Evolutionary conservation across 257 asterid species (phyloP), one percentile per base, ranked within the genome.

Genomic region (Leptodermis oblonga): DNA sequence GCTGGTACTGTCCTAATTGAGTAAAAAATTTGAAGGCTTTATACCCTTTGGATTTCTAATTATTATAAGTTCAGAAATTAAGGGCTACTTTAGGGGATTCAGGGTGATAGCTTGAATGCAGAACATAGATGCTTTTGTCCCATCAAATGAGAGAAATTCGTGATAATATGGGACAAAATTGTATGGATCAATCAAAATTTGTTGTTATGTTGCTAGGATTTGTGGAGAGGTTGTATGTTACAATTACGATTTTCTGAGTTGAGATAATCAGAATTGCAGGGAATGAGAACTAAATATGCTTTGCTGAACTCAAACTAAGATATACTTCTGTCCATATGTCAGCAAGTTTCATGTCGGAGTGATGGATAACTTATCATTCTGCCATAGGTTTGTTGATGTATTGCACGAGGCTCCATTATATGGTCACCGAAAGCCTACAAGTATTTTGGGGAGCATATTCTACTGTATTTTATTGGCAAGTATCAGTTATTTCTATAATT

Each of bases 371-470:
- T 72, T 45, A 59, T 64, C 79, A 31, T 65, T 79, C 66, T 78
- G 48, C 78, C 31, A 61, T 78, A 94, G 97, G 86, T 94, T 94
- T 64, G 93, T 94, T 71, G 99, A 94, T 77, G 80, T 94, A 74
- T 83, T 86, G 74, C 97, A 91, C 71, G 99, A 89, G 76, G 97
- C 96, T 79, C 97, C 99, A 68, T 82, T 94, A 77, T 90, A 83
- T 78, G 96, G 99, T 72, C 96, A 89, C 61, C 87, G 97, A 80
- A 91, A 86, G 87, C 92, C 92, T 30, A 85, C 97, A 26, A 80
- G 86, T 77, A 76, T 89, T 28, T 20, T 85, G 66, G 96, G 95
- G 77, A 89, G 99, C 72, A 70, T 91, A 77, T 79, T 91, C 70
- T 94, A 91, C 75, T 87, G 96, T 78, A 71, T 94, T 53, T 45